A percentile compares a stretch with the other conserved stretches of the same genome.
Evolutionary conservation across 2,329 filamentous ascomycete genomes (phyloP).

Genomic region (Scytalidium lignicola): DNA sequence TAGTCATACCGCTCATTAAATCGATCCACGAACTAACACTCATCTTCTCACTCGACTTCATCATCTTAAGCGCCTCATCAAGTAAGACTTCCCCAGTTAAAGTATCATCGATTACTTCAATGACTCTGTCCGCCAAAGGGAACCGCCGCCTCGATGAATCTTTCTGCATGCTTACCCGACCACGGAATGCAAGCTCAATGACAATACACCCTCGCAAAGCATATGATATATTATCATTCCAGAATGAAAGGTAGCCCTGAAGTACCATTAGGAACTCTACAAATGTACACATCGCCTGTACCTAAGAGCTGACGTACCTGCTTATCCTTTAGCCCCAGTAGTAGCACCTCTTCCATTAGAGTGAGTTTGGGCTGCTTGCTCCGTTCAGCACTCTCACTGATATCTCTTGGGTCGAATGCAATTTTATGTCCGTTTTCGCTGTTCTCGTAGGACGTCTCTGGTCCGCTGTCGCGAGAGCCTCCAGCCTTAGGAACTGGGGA

Average conservation of each 20-base stretch:
- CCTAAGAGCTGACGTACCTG: conserved; percentile 58
- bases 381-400: conserved; percentile 92
- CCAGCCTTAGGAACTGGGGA: conserved; percentile 61
- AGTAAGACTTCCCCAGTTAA: conserved; percentile 94
- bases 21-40: conserved; percentile 99
- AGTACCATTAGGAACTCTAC: conserved; percentile 10
- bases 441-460: conserved; percentile 83
- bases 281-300: conserved; percentile 3
- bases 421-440: conserved; percentile 98
- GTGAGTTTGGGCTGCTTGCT: conserved; percentile 98
- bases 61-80: conserved; percentile 98
- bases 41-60: conserved; percentile 99
- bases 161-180: conserved; percentile 97
- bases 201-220: conserved; percentile 97
- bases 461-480: conserved; percentile 50
- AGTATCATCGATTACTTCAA: conserved; percentile 96
- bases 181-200: conserved; percentile 91
- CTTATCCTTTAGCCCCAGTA: conserved; percentile 96
- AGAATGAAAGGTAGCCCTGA: conserved; percentile 96
- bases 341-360: conserved; percentile 94
- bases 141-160: conserved; percentile 88
- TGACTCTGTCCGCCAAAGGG: conserved; percentile 84
- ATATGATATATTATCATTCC: conserved; percentile 99
- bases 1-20: conserved; percentile 80
- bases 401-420: conserved; percentile 93